phyloP scores from a whole-genome alignment of 2,329 filamentous ascomycete genomes.

The Paecilomyces sp. region DNA sequence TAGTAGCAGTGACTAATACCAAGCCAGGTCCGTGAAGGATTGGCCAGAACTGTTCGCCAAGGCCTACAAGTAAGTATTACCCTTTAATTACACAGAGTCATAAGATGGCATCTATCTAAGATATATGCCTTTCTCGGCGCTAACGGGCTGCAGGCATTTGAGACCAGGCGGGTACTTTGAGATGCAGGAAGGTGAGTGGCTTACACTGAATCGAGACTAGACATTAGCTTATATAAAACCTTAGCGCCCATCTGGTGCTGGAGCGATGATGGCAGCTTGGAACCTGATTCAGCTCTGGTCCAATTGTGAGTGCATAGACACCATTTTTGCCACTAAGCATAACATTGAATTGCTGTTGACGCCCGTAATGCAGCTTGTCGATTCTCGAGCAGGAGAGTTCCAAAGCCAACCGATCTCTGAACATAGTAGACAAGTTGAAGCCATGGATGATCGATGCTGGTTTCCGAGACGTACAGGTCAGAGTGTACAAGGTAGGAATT shows the following conservation, averaged over 20 bases:
- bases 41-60: slow-evolving; percentile 7
- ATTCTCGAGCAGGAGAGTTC: neutral
- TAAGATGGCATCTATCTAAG: neutral
- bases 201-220: neutral
- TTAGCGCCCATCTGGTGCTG: slow-evolving; percentile 5
- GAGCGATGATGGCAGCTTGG: slow-evolving; percentile 11
- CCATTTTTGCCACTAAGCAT: neutral
- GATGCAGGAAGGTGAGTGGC: slow-evolving; percentile 5
- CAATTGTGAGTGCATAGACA: neutral
- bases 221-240: neutral
- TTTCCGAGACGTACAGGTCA: neutral
- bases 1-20: neutral
- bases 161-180: slow-evolving; percentile 16
- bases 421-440: neutral
- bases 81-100: no score
- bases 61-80: slow-evolving; percentile 2
- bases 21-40: slow-evolving; percentile 4
- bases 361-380: neutral
- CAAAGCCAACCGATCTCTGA: neutral
- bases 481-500: neutral
- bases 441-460: neutral
- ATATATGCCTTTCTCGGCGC: neutral
- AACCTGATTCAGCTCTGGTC: slow-evolving; percentile 2
- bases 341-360: neutral
- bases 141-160: slow-evolving; percentile 6